These are phyloP conservation scores for Suillus decipiens DNA, from an alignment of 768 basidiomycete genomes.

Conservation along the genomic window DNA sequence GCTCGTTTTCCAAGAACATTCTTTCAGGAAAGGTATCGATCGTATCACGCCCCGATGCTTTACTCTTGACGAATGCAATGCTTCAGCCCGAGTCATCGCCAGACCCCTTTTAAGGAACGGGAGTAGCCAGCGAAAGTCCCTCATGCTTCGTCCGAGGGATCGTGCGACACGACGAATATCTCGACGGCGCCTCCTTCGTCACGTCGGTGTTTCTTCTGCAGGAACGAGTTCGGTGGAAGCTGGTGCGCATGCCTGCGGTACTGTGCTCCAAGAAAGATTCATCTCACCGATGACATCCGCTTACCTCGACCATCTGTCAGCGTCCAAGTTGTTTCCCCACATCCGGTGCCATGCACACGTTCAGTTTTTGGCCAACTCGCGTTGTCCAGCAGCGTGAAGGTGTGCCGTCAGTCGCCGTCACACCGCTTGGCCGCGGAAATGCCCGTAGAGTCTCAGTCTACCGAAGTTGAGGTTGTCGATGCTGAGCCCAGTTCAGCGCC, in stretches of 20 bases:
- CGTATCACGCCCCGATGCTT: conserved; percentile 41
- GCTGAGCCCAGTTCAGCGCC: background rate
- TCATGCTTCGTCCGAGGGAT: background rate
- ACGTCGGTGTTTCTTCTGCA: conserved; percentile 34
- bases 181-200: conserved; percentile 4
- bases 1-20: too few relatives aligned
- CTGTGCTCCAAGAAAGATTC: conserved; percentile 25
- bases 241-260: conserved; percentile 37
- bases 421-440: background rate
- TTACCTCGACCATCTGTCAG: conserved; percentile 20
- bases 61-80: conserved; percentile 33
- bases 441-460: background rate
- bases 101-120: background rate
- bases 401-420: background rate
- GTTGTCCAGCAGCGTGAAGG: conserved; percentile 23
- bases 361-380: conserved; percentile 35
- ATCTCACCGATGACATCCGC: background rate
- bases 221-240: conserved; percentile 22
- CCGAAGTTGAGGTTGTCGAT: background rate
- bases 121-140: background rate
- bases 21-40: conserved; percentile 57
- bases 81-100: background rate
- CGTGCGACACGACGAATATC: background rate
- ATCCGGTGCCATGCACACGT: conserved; percentile 28
- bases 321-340: conserved; percentile 31